Conservation (phyloP, 148 eudicot species). For the Rhododendron williamsianum region DNA sequence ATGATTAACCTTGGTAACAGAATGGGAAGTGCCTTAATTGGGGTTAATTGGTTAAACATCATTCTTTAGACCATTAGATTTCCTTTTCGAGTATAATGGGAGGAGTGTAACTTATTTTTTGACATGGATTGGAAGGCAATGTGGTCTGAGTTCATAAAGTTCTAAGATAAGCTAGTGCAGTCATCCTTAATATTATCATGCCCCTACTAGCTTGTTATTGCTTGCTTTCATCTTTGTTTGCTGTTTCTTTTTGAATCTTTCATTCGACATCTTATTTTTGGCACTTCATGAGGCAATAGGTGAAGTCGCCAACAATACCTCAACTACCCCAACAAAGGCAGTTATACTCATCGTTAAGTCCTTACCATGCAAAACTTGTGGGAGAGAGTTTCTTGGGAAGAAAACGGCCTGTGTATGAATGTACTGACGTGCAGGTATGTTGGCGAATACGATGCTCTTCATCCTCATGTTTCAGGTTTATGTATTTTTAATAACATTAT, state of each 20-base stretch:
- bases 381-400: slow-evolving; percentile 84
- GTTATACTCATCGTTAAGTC: slow-evolving; percentile 50
- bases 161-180: neutral
- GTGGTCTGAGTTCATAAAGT: neutral
- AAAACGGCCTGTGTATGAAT: slow-evolving; percentile 67
- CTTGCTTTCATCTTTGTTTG: neutral
- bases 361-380: slow-evolving; percentile 79
- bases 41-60: slow-evolving; percentile 2
- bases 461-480: neutral
- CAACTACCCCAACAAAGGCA: slow-evolving; percentile 62
- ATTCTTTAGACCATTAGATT: neutral
- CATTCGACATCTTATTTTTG: neutral
- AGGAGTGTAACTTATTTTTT: neutral
- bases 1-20: neutral
- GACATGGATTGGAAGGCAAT: neutral
- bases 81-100: neutral
- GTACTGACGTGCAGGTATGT: slow-evolving; percentile 77
- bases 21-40: neutral
- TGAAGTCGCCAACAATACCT: slow-evolving; percentile 69
- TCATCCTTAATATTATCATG: neutral
- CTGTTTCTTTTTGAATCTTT: neutral
- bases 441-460: neutral
- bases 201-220: neutral
- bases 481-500: neutral
- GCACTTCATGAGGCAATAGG: slow-evolving; percentile 33